Evolutionary conservation across 371 early-diverging fungal species (phyloP), one percentile per base, ranked within the genome.

Genomic region (Lichtheimia ramosa): DNA sequence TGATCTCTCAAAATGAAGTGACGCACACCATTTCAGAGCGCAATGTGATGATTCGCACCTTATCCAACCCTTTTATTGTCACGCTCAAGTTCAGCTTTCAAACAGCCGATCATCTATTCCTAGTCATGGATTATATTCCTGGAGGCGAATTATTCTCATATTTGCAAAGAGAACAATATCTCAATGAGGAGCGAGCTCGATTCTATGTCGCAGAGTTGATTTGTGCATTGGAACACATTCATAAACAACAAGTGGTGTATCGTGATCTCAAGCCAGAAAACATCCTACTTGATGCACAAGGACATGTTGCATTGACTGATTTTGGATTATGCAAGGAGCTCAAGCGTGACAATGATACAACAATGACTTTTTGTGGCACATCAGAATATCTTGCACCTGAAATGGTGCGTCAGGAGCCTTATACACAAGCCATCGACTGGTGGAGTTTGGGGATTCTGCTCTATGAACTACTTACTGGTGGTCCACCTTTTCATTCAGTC

Each of bases 371-470:
- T 56, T 92, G 94, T 20, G 99, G 99, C 7, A 97, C 98, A 2
- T 97, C 98, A 0, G 99, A 98, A 70, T 99, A 98, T 62, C 78
- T 98, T 61, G 96, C 98, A 0, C 98, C 98, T 0, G 99, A 98
- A 66, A 74, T 93, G 48, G 73, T 95, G 34, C 79, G 91, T 6
- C 92, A 92, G 3, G 78, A 91, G 16, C 89, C 89, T 15, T 92
- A 95, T 63, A 90, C 81, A 16, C 64, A 59, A 1, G 86, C 87
- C 0, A 94, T 94, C 16, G 99, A 99, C 69, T 96, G 96, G 94
- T 99, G 97, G 95, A 94, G 98, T n/a, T 78, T 99, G 34, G 99
- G 99, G 25, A 89, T 99, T 46, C 78, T 99, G 41, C 88, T 99
- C 25, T 99, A 92, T 73, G 97, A 98, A 77, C 86, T 95, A 64